Evolutionary conservation across 441 rosid genomes (phyloP).

Genomic region (Viola pubescens): DNA sequence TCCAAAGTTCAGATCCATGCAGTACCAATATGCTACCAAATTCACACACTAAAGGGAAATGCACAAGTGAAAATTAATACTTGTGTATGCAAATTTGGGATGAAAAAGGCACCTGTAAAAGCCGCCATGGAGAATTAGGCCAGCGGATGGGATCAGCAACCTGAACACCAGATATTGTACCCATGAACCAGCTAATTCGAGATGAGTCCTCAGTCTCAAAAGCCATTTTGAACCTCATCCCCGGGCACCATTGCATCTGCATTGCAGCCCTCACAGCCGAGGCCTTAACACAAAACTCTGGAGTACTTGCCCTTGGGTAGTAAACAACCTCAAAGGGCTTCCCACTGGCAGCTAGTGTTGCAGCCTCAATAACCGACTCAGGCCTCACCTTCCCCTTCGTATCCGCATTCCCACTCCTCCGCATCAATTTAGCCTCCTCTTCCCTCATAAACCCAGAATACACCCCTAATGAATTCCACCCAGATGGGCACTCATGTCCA

Average conservation of each 20-base stretch:
- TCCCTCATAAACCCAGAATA: conserved; percentile 52
- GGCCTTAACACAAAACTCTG: conserved; percentile 79
- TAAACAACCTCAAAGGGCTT: conserved; percentile 78
- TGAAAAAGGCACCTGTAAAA: conserved; percentile 59
- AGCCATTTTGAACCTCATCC: conserved; percentile 97
- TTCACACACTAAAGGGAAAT: no score
- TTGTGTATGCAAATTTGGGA: not conserved
- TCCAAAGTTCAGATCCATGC: not conserved
- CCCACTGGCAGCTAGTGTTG: conserved; percentile 50
- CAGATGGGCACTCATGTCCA: conserved; percentile 55
- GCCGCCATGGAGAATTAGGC: conserved; percentile 93
- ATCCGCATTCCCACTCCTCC: conserved; percentile 34
- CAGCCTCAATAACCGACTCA: conserved; percentile 74
- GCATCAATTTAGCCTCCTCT: conserved; percentile 37
- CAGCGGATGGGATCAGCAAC: conserved; percentile 73
- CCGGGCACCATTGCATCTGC: conserved; percentile 77
- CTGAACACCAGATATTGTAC: conserved; percentile 75
- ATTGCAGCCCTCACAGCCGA: conserved; percentile 58
- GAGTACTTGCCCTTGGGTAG: conserved; percentile 75
- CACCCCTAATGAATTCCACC: conserved; percentile 57
- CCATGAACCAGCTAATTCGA: conserved; percentile 97
- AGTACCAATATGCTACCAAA: no score
- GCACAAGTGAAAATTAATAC: no score
- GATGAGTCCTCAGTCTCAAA: conserved; percentile 94
- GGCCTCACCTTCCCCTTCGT: conserved; percentile 45